A percentile compares a stretch with the other conserved stretches of the same genome.
Evolutionary conservation across 2,329 filamentous ascomycete genomes (phyloP).

Genomic region (Epichloe uncinata): DNA sequence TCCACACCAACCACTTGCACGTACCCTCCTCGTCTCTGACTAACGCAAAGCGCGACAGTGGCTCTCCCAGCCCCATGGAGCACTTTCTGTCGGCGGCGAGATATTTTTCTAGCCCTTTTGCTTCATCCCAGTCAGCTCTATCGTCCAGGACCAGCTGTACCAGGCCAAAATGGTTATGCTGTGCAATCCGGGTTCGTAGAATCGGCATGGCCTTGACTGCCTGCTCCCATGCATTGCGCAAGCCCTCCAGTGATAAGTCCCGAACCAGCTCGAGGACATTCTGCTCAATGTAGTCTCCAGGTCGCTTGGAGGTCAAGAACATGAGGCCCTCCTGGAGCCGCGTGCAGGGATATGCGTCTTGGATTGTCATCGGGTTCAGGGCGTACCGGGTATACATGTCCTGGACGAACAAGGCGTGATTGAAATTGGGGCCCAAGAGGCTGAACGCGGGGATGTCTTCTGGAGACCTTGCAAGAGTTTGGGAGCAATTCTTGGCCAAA

Average conservation of each 20-base stretch:
- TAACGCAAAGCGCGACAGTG: conserved; percentile 28
- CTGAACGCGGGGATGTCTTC: background rate
- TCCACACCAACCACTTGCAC: conserved; percentile 26
- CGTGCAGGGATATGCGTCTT: conserved; percentile 26
- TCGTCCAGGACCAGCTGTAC: conserved; percentile 30
- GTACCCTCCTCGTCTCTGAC: conserved; percentile 15
- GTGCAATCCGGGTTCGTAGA: conserved; percentile 32
- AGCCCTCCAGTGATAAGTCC: conserved; percentile 1
- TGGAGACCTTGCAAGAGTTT: too few relatives aligned
- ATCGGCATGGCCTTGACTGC: conserved; percentile 13
- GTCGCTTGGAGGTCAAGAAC: conserved; percentile 17
- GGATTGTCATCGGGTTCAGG: conserved; percentile 5
- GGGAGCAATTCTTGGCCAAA: too few relatives aligned
- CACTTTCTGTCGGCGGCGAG: conserved; percentile 22
- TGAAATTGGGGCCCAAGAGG: background rate
- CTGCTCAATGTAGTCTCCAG: conserved; percentile 21
- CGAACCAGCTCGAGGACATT: conserved; percentile 7
- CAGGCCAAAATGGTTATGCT: conserved; percentile 25
- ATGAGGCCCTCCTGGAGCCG: conserved; percentile 26
- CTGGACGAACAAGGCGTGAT: background rate
- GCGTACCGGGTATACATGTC: background rate
- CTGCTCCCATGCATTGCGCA: conserved; percentile 6
- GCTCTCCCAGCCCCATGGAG: conserved; percentile 25
- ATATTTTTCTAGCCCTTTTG: conserved; percentile 20
- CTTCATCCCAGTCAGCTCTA: conserved; percentile 15